Percentiles rank a stretch among this genome's conserved stretches.
Conservation (phyloP, 495 filamentous ascomycete species). For the Jackrogersella minutella region DNA sequence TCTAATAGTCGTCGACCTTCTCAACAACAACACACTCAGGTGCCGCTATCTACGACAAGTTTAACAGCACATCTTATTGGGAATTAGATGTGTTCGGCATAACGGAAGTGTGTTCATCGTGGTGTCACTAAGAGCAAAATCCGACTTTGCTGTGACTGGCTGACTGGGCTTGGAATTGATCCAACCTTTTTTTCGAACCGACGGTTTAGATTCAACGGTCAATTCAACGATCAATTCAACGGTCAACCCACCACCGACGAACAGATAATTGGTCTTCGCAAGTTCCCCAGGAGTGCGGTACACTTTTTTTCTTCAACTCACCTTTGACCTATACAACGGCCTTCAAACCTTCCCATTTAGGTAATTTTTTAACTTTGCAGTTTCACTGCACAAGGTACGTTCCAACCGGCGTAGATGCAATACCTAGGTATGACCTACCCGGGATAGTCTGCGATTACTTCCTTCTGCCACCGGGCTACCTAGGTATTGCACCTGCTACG, state of each 20-base stretch:
- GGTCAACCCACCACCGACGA: conserved; percentile 4
- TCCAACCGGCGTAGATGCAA: background rate
- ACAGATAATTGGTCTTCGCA: conserved; percentile 11
- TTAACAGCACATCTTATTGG: conserved; percentile 21
- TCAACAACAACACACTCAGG: conserved; percentile 27
- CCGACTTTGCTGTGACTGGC: conserved; percentile 12
- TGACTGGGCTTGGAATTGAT: conserved; percentile 9
- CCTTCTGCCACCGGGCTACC: too few relatives aligned
- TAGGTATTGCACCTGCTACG: too few relatives aligned
- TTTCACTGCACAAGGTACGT: conserved; percentile 27
- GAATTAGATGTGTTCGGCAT: conserved; percentile 34
- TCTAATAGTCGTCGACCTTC: conserved; percentile 28
- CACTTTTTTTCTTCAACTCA: conserved; percentile 4
- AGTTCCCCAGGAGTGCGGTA: conserved; percentile 14
- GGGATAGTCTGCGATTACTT: background rate
- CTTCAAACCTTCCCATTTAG: conserved; percentile 22
- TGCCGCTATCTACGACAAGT: conserved; percentile 25
- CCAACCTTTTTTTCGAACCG: background rate
- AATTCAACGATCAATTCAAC: background rate
- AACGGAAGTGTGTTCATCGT: conserved; percentile 16
- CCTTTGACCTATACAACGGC: conserved; percentile 2
- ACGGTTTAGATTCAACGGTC: conserved; percentile 16
- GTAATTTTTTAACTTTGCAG: conserved; percentile 28
- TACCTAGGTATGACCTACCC: too few relatives aligned
- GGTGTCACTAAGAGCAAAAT: background rate